A percentile compares a stretch with the other conserved stretches of the same genome.
These are phyloP conservation scores for Cinchona pubescens DNA, from an alignment of 257 asterid species.

Conservation along the genomic window DNA sequence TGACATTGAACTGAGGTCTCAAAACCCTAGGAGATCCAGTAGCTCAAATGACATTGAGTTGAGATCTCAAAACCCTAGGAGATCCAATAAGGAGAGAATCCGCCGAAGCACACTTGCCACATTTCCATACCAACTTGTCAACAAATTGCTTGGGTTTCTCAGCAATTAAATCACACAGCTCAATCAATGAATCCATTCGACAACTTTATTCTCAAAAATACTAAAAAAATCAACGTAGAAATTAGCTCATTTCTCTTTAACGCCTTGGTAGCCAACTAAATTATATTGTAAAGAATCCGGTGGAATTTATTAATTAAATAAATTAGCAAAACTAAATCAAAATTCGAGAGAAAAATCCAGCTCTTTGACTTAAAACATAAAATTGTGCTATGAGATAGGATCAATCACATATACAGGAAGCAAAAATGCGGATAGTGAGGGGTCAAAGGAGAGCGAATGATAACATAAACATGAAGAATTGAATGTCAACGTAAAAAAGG, in stretches of 20 bases:
- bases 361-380: no score
- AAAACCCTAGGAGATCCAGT: no score
- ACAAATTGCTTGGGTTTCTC: conserved; percentile 56
- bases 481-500: neutral
- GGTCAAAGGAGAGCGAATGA: conserved; percentile 12
- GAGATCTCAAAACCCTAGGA: conserved; percentile 79
- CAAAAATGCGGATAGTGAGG: conserved; percentile 8
- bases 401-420: neutral
- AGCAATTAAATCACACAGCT: conserved; percentile 86
- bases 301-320: neutral
- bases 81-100: conserved; percentile 67
- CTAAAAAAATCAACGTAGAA: conserved; percentile 2
- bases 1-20: no score
- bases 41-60: conserved; percentile 76
- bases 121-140: conserved; percentile 75
- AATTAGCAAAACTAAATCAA: neutral
- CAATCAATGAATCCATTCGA: conserved; percentile 72
- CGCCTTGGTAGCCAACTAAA: conserved; percentile 7
- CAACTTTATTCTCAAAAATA: neutral
- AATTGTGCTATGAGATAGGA: conserved; percentile 2
- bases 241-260: neutral
- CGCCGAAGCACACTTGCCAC: conserved; percentile 84
- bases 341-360: neutral
- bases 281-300: neutral
- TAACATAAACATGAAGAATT: neutral